phyloP scores from a whole-genome alignment of 2,329 filamentous ascomycete genomes.

The Colletotrichum chrysophilum region DNA sequence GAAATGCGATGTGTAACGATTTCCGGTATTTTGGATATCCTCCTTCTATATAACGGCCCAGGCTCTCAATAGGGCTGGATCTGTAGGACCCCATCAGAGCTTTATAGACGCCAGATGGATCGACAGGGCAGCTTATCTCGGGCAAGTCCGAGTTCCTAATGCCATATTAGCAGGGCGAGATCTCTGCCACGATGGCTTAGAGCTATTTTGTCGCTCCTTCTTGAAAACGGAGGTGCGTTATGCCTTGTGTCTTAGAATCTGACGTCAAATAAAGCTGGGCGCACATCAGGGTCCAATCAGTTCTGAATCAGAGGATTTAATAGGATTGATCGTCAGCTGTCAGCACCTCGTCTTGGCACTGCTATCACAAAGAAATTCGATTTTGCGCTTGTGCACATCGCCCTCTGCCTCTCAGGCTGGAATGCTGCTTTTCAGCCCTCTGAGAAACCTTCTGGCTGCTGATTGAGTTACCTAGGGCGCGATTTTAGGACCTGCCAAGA shows the following conservation, averaged over 20 bases:
- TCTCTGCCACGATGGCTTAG: neutral
- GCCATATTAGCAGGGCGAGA: neutral
- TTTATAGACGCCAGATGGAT: neutral
- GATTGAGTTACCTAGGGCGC: too few relatives aligned
- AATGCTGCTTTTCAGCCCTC: neutral
- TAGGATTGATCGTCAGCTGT: neutral
- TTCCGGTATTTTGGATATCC: too few relatives aligned
- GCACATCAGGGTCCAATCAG: fast-evolving
- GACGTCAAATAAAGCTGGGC: neutral
- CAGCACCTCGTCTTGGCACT: neutral
- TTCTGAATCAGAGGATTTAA: fast-evolving
- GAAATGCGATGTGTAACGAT: too few relatives aligned
- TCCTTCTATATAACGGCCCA: too few relatives aligned
- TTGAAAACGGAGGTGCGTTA: neutral
- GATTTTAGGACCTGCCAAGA: too few relatives aligned
- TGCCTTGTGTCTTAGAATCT: neutral
- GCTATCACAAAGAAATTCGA: neutral
- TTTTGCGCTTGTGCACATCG: neutral
- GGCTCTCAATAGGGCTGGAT: too few relatives aligned
- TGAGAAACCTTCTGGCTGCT: too few relatives aligned
- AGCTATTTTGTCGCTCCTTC: neutral
- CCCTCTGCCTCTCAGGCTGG: neutral
- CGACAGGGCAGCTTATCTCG: fast-evolving
- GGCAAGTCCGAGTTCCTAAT: fast-evolving
- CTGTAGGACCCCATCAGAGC: too few relatives aligned